These are phyloP conservation scores for Ophiostoma triangulosporum DNA, from an alignment of 2,329 filamentous ascomycete genomes.

Conservation along the genomic window DNA sequence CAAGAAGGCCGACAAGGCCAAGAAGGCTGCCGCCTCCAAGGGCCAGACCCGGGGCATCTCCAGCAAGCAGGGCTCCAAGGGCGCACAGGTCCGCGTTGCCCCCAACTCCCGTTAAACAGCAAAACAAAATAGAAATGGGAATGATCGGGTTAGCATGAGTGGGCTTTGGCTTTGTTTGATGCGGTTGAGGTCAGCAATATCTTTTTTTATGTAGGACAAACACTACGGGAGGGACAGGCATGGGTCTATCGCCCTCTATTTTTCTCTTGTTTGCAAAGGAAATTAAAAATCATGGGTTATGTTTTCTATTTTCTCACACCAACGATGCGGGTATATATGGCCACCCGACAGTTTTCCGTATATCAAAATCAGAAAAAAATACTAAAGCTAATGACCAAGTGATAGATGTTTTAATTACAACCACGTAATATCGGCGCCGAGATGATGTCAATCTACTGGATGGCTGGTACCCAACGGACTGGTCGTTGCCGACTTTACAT, in stretches of 20 bases:
- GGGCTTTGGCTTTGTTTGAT: constrained; percentile 3
- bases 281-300: constrained; percentile 2
- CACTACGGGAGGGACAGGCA: constrained; percentile 1
- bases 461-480: no score
- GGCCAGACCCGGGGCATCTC: constrained; percentile 68
- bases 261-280: constrained; percentile 1
- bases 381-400: no score
- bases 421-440: background rate
- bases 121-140: constrained; percentile 5
- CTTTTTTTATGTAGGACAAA: constrained; percentile 3
- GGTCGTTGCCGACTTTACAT: no score
- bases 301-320: background rate
- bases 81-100: constrained; percentile 71
- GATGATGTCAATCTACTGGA: no score
- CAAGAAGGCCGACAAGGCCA: constrained; percentile 99
- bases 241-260: constrained; percentile 1
- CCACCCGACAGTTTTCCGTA: background rate
- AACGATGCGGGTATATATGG: background rate
- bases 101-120: constrained; percentile 66
- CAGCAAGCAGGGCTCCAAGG: constrained; percentile 97
- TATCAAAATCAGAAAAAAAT: background rate
- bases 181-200: constrained; percentile 2
- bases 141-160: background rate
- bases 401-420: background rate
- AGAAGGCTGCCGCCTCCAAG: constrained; percentile 62